Evolutionary conservation across 192 early-diverging fungal genomes (phyloP), one percentile per base, ranked within the genome.

Genomic region (Lunasporangiospora selenospora): DNA sequence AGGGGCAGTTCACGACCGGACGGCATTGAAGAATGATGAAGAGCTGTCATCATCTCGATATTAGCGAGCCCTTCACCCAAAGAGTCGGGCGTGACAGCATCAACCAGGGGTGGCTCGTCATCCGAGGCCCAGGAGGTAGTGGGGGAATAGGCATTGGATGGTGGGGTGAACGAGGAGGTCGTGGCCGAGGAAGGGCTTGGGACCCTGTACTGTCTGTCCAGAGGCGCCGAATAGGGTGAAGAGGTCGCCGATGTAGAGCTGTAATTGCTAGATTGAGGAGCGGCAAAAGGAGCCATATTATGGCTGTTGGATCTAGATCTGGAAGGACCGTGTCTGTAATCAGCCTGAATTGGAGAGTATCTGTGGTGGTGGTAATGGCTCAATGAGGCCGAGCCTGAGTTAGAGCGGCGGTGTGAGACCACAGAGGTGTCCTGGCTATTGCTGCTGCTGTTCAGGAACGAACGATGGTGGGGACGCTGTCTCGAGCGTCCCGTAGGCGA

Each of bases 401-500:
- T 49, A 12, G 55, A 59, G 29, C 58, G 66, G 42, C 54, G 66
- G 21, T 69, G 66, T n/a, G 58, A 57, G 21, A n/a, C 31, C 30
- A 32, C 39, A 10, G 37, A 13, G 16, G 16, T 36, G 5, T 44
- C 50, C 16, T 63, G n/a, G n/a, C n/a, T n/a, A n/a, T n/a, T n/a
- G n/a, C n/a, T n/a, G n/a, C n/a, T 73, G 41, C 54, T 26, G 15
- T 54, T 34, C 18, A 44, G 52, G 49, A 73, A 73, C 9, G 69
- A 34, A n/a, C 69, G 69, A 19, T 73, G 69, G 24, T 73, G 69
- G 21, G 60, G 69, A 40, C 69, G 69, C 32, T 73, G 69, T 32
- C 60, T 62, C 12, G 69, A 58, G 10, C 69, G 46, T n/a, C 51
- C 47, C 8, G 67, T 43, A 13, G 69, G 69, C 12, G 69, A 73